A percentile compares a stretch with the other conserved stretches of the same genome.
phyloP scores from a whole-genome alignment of 2,329 filamentous ascomycete species.

The Fonsecaea pugnacius region DNA sequence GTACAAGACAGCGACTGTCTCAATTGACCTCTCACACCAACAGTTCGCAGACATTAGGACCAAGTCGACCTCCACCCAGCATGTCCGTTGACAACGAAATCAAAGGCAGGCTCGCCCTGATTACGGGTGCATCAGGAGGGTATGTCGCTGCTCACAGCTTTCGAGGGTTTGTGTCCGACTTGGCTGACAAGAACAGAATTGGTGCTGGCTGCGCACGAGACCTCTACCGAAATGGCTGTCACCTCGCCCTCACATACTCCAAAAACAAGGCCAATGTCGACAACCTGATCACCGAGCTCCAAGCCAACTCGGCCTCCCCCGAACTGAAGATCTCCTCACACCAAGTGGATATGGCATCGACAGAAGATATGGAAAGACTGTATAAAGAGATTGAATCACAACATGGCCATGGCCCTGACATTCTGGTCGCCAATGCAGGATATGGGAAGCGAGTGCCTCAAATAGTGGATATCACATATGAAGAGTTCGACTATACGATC shows the following conservation, averaged over 20 bases:
- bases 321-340: constrained; percentile 56
- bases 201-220: constrained; percentile 62
- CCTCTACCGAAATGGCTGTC: constrained; percentile 57
- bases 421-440: constrained; percentile 69
- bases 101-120: constrained; percentile 59
- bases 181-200: constrained; percentile 53
- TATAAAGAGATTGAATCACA: constrained; percentile 59
- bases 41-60: background rate
- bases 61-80: background rate
- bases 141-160: constrained; percentile 40
- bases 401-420: constrained; percentile 63
- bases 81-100: constrained; percentile 52
- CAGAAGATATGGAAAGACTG: constrained; percentile 59
- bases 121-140: constrained; percentile 67
- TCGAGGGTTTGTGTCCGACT: background rate
- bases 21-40: constrained; percentile 12
- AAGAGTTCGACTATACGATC: constrained; percentile 68
- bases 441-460: constrained; percentile 64
- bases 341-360: constrained; percentile 61
- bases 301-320: constrained; percentile 21
- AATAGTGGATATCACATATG: constrained; percentile 63
- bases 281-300: constrained; percentile 50
- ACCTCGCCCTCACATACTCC: constrained; percentile 65
- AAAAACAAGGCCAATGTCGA: constrained; percentile 55
- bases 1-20: constrained; percentile 17